These are phyloP conservation scores for Auricularia cornea DNA, from an alignment of 768 basidiomycete genomes.

Conservation along the genomic window DNA sequence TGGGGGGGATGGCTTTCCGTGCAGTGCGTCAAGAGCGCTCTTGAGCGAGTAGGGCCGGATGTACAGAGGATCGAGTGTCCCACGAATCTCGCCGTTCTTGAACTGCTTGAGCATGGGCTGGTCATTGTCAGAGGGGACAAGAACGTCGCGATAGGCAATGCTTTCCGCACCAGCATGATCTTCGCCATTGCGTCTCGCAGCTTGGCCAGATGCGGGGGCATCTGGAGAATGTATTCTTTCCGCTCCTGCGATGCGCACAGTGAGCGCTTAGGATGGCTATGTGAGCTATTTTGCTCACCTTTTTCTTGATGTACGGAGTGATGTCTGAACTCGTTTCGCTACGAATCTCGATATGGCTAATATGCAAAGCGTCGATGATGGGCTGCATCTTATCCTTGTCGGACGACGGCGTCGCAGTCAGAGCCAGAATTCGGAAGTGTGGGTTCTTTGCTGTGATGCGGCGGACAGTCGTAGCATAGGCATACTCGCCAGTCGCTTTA, in stretches of 20 bases:
- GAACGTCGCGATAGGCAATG: neutral
- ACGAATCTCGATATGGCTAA: slow-evolving; percentile 90
- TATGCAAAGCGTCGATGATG: slow-evolving; percentile 88
- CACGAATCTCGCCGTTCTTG: slow-evolving; percentile 34
- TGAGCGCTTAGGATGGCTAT: slow-evolving; percentile 5
- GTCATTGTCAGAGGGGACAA: slow-evolving; percentile 12
- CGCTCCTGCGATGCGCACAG: slow-evolving; percentile 41
- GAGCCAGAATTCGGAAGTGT: slow-evolving; percentile 82
- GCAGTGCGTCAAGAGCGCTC: slow-evolving; percentile 32
- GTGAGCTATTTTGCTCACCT: slow-evolving; percentile 36
- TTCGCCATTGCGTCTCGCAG: slow-evolving; percentile 60
- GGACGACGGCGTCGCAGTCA: slow-evolving; percentile 91
- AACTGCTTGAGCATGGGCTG: slow-evolving; percentile 31
- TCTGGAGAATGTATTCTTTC: slow-evolving; percentile 68
- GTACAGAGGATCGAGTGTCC: slow-evolving; percentile 45
- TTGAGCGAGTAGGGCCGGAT: slow-evolving; percentile 62
- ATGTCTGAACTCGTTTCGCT: slow-evolving; percentile 87
- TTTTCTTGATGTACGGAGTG: slow-evolving; percentile 76
- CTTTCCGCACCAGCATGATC: slow-evolving; percentile 59
- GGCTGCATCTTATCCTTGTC: slow-evolving; percentile 80
- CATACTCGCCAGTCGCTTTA: slow-evolving; percentile 85
- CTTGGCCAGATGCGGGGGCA: slow-evolving; percentile 56
- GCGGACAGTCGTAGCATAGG: slow-evolving; percentile 83
- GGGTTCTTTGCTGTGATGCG: slow-evolving; percentile 92
- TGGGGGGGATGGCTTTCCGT: slow-evolving; percentile 5